phyloP scores from a whole-genome alignment of 1,284 basidiomycete species.

The Ustilago vetiveriae region DNA sequence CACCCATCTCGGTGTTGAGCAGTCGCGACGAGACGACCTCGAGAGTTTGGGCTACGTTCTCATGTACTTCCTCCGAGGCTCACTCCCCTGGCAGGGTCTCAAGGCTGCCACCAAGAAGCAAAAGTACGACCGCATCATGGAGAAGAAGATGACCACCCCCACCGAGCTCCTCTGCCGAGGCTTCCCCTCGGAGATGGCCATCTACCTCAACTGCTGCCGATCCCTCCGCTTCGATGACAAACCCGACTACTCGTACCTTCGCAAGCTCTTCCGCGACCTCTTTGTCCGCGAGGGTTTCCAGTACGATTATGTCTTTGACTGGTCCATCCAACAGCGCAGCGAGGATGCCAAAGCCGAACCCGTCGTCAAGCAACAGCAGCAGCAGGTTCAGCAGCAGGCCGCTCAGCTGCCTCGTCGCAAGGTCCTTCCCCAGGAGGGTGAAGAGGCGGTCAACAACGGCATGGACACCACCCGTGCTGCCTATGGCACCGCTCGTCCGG shows the following conservation, averaged over 20 bases:
- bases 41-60: slow-evolving; percentile 66
- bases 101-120: slow-evolving; percentile 68
- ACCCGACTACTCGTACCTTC: slow-evolving; percentile 67
- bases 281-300: slow-evolving; percentile 68
- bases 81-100: slow-evolving; percentile 66
- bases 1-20: slow-evolving; percentile 89
- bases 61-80: slow-evolving; percentile 67
- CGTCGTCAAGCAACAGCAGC: slow-evolving; percentile 44
- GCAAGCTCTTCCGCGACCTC: slow-evolving; percentile 68
- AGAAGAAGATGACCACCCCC: slow-evolving; percentile 68
- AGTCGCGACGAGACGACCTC: slow-evolving; percentile 67
- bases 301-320: slow-evolving; percentile 68
- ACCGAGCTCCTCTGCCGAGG: slow-evolving; percentile 67
- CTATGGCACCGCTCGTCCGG: slow-evolving; percentile 46
- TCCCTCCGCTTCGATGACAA: slow-evolving; percentile 68
- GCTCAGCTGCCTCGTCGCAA: slow-evolving; percentile 65
- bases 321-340: slow-evolving; percentile 65
- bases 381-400: slow-evolving; percentile 36
- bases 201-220: slow-evolving; percentile 68
- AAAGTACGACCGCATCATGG: slow-evolving; percentile 68
- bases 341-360: slow-evolving; percentile 57
- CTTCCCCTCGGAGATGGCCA: slow-evolving; percentile 68
- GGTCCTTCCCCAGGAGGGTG: slow-evolving; percentile 59
- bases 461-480: slow-evolving; percentile 54
- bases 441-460: slow-evolving; percentile 45